A percentile compares a stretch with the other conserved stretches of the same genome.
Evolutionary conservation across 148 eudicot genomes (phyloP).

Genomic region (Nyssa sinensis): DNA sequence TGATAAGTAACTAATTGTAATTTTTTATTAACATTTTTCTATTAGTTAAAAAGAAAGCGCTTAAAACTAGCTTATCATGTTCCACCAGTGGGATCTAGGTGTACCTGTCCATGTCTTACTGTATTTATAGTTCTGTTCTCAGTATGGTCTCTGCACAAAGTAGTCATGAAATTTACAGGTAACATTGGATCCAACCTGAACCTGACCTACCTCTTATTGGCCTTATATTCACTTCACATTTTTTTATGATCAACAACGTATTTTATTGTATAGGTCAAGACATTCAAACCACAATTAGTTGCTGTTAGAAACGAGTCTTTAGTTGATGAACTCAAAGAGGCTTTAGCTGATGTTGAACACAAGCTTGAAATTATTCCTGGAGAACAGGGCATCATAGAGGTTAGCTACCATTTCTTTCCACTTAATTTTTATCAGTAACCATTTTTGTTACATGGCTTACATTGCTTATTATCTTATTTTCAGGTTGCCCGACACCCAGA

Average conservation of each 20-base stretch:
- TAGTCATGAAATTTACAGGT: too few relatives aligned
- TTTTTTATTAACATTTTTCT: too few relatives aligned
- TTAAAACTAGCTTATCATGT: neutral
- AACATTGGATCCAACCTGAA: neutral
- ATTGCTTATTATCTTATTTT: constrained; percentile 13
- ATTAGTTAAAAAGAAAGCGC: neutral
- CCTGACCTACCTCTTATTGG: neutral
- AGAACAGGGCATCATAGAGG: constrained; percentile 92
- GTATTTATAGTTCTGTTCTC: neutral
- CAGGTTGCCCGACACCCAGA: constrained; percentile 99
- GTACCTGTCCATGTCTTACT: neutral
- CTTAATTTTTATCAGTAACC: too few relatives aligned
- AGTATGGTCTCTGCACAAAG: neutral
- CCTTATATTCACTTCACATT: neutral
- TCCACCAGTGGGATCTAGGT: too few relatives aligned
- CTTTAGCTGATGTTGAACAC: constrained; percentile 75
- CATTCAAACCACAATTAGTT: constrained; percentile 83
- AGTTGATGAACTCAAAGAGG: constrained; percentile 80
- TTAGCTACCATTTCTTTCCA: constrained; percentile 20
- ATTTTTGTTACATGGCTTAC: neutral
- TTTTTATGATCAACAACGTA: too few relatives aligned
- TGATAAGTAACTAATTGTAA: neutral
- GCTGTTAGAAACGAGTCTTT: constrained; percentile 75
- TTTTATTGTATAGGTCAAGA: constrained; percentile 57
- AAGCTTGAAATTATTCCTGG: constrained; percentile 97